Evolutionary conservation across 164 flowering plant genomes (phyloP), one percentile per base, ranked within the genome.

Genomic region (Umbellularia californica): DNA sequence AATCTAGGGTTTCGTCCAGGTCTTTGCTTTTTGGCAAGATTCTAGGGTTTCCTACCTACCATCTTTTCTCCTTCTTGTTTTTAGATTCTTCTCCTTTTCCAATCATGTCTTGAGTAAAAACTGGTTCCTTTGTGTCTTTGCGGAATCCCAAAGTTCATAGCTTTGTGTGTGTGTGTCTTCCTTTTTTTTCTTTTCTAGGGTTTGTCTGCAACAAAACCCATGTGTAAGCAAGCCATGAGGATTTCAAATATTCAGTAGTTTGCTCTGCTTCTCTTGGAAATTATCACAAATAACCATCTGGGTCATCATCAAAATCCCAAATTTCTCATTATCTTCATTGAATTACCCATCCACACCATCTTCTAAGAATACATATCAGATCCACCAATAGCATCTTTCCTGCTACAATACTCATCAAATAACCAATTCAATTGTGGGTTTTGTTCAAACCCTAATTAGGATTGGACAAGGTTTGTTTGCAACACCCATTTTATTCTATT

Each of bases 211-310:
- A 55, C 17, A 17, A 14, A 20, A 3, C 17, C 60, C n/a, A 3
- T 12, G n/a, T 19, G 60, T 15, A 55, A 20, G 60, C 17, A 55
- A 55, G 7, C 17, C 5, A 3, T 55, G 17, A 55, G 7, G 60
- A 20, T 55, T 55, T 55, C 60, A 20, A 14, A 55, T 55, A 15
- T 15, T 55, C 5, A 55, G n/a, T 20, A 15, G 60, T 3, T 55
- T 55, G 47, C 2, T 55, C 60, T 55, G 17, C 60, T 41, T 64
- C 47, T 23, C 68, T 22, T 65, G 15, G 50, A 15, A 62, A 41
- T 14, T 55, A 11, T n/a, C 60, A 20, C n/a, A 25, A 69, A 68
- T 64, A 72, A 41, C 30, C 24, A 50, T 63, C 30, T 75, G 69
- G 72, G 17, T 74, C 50, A 4, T 62, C 22, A 14, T 23, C 55